Percentiles rank a stretch among this genome's conserved stretches.
Evolutionary conservation across 768 basidiomycete species (phyloP).

Genomic region (Macrocybe gigantea): DNA sequence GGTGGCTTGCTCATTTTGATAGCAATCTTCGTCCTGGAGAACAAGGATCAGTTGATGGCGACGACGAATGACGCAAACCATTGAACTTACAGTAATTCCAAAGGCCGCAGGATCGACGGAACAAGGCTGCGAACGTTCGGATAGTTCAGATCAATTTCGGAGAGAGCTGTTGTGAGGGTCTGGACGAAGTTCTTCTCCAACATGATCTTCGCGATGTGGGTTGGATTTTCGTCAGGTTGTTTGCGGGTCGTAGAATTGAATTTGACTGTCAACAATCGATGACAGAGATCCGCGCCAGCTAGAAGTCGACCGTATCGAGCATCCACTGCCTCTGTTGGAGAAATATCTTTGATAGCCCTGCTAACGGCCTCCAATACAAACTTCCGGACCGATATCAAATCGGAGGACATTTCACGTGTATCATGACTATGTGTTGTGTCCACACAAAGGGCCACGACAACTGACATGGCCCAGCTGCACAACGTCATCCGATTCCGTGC

Average conservation of each 20-base stretch:
- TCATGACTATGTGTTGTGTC: slow-evolving; percentile 67
- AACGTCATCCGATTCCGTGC: slow-evolving; percentile 53
- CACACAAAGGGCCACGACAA: slow-evolving; percentile 89
- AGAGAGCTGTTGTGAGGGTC: slow-evolving; percentile 78
- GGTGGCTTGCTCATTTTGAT: slow-evolving; percentile 92
- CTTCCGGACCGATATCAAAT: slow-evolving; percentile 87
- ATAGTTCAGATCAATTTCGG: slow-evolving; percentile 94
- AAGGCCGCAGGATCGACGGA: slow-evolving; percentile 80
- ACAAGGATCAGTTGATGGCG: slow-evolving; percentile 8
- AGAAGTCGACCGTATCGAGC: slow-evolving; percentile 83
- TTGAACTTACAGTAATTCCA: slow-evolving; percentile 76
- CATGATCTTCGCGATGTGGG: slow-evolving; percentile 97
- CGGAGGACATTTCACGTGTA: slow-evolving; percentile 68
- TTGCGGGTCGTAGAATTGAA: slow-evolving; percentile 55
- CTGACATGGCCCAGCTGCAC: slow-evolving; percentile 85
- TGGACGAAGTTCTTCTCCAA: slow-evolving; percentile 95
- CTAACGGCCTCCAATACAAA: slow-evolving; percentile 86
- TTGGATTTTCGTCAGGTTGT: slow-evolving; percentile 67
- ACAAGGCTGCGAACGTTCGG: slow-evolving; percentile 85
- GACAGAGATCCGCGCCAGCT: slow-evolving; percentile 81
- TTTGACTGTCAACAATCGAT: slow-evolving; percentile 79
- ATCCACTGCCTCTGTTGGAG: slow-evolving; percentile 54
- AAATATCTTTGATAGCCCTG: slow-evolving; percentile 78
- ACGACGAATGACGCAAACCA: not conserved
- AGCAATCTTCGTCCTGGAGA: slow-evolving; percentile 82